Base-by-base conservation (phyloP, 441 rosid species). In the Croton laevigatus region DNA sequence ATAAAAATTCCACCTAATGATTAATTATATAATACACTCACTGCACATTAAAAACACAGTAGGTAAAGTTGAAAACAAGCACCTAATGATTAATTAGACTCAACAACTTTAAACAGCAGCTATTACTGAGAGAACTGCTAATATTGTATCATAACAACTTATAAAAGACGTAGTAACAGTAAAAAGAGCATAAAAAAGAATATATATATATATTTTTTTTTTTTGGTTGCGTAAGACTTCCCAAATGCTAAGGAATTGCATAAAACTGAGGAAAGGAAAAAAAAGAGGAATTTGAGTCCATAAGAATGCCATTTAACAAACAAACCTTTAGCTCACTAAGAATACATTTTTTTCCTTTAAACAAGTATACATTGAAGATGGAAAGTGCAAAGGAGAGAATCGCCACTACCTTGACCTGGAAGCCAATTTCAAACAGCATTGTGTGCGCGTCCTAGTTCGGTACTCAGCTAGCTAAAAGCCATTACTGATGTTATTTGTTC, bases 291-390 rank as follows among this genome's bases (percentile, higher is more conserved):
- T 75, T 14, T 19, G 61, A 68, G 64, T 66, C 73, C 49, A 66
- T 53, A 59, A 53, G 71, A 53, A 74, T 65, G 44, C 49, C 64
- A 63, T 51, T n/a, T 55, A 64, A 54, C 76, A 75, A 76, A 65
- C 76, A 27, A 19, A 64, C 62, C 70, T 77, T 80, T 73, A 83
- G 79, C 79, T 77, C 59, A 71, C 76, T 45, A 54, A 66, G 58
- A 72, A 79, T 59, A 61, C 65, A 37, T 71, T 42, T 65, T 46
- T 40, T 40, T 40, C 44, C 54, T 67, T 74, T 72, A 53, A 49
- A 67, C 71, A 66, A 55, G 69, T 69, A 77, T 75, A 73, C 71
- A 62, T 54, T 46, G 72, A 66, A 27, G 67, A 69, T 59, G 73
- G 65, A 64, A 55, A 38, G 77, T 22, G 64, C 23, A 65, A 42